Evolutionary conservation across 768 basidiomycete genomes (phyloP), one percentile per base, ranked within the genome.

Genomic region (Podaxis sp.): DNA sequence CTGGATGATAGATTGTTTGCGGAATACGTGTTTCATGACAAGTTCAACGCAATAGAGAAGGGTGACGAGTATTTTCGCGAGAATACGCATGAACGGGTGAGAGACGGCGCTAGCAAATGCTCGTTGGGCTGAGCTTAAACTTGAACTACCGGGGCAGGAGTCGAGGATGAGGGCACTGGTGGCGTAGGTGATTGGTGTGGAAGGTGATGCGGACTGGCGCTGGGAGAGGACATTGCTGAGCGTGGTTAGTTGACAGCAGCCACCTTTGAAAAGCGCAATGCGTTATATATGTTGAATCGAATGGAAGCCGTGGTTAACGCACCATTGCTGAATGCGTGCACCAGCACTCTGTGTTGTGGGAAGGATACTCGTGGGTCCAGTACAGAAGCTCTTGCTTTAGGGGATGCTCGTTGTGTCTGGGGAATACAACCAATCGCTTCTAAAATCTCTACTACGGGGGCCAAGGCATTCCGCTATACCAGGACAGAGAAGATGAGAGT

Each of bases 251-350:
- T 79, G 76, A 61, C 69, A 69, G 22, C 72, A 72, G 12, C 82
- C 82, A 44, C 82, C 82, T 84, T 56, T 24, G 49, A 24, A 55
- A 26, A 33, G 33, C 33, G 33, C 10, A 33, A 56, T 7, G 30
- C 33, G 5, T 52, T 11, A n/a, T 15, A n/a, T 15, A 46, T 56
- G 33, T 33, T 33, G 33, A 33, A 8, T 10, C 33, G 8, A 33
- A 33, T 10, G 33, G 44, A 56, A 49, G 13, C 11, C 30, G 3
- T 11, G 41, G 2, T 33, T 17, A 28, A 65, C 68, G 48, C 60
- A 80, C 82, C 83, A 44, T 83, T 83, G 0, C 82, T 83, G 63
- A 84, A 84, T 11, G 73, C 67, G 52, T 84, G 83, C 0, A 79
- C 71, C 13, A 84, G 69, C 17, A 83, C 70, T 17, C 78, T 73